Evolutionary conservation across 371 early-diverging fungal species (phyloP).

Genomic region (Nematocida ironsii): DNA sequence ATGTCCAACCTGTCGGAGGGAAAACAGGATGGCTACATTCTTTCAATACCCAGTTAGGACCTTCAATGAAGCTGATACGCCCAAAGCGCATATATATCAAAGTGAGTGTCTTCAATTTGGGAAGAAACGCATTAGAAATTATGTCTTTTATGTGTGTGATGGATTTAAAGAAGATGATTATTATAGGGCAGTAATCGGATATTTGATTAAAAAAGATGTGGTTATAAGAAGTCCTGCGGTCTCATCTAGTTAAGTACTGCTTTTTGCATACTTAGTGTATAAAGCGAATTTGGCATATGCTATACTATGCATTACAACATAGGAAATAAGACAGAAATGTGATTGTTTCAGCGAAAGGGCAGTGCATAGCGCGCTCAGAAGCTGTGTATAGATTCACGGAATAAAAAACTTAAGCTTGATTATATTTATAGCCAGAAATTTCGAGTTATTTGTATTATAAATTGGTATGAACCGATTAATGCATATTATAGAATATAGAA

Average conservation of each 20-base stretch:
- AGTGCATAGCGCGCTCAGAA: background rate
- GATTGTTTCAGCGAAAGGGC: background rate
- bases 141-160: background rate
- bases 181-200: background rate
- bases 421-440: no score
- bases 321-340: background rate
- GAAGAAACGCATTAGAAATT: background rate
- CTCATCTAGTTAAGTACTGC: background rate
- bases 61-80: background rate
- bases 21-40: background rate
- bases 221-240: background rate
- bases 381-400: background rate
- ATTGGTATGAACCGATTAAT: no score
- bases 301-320: background rate
- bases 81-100: background rate
- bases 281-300: background rate
- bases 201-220: background rate
- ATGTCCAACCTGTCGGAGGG: background rate
- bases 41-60: background rate
- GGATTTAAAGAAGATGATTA: background rate
- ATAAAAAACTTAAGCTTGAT: background rate
- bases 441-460: no score
- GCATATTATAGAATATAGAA: no score
- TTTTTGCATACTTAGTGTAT: background rate
- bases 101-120: no score